A percentile compares a stretch with the other conserved stretches of the same genome.
phyloP scores from a whole-genome alignment of 352 stramenopile species.

The Peronospora farinosa region DNA sequence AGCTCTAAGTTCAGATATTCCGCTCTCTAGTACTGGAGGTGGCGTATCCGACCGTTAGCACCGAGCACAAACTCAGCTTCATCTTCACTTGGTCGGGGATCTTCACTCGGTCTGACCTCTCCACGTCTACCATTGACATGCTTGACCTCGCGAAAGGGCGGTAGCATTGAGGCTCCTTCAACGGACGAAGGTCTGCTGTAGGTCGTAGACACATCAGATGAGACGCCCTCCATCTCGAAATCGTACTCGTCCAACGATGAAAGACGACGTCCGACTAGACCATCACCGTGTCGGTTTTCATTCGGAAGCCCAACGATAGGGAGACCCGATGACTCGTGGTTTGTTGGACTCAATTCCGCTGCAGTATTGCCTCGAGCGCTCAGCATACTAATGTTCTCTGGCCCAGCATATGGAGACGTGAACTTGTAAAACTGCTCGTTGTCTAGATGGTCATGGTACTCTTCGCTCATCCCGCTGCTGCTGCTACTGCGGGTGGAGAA shows the following conservation, averaged over 20 bases:
- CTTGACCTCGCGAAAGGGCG: conserved; percentile 41
- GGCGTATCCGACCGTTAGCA: conserved; percentile 22
- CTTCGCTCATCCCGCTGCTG: conserved; percentile 34
- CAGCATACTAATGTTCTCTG: conserved; percentile 26
- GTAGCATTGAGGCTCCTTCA: conserved; percentile 29
- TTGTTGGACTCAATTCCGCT: conserved; percentile 24
- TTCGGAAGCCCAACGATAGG: conserved; percentile 29
- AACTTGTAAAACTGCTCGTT: conserved; percentile 45
- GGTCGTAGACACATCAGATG: conserved; percentile 35
- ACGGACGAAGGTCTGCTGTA: conserved; percentile 33
- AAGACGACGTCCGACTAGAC: conserved; percentile 37
- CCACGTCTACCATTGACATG: conserved; percentile 47
- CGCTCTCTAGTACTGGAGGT: conserved; percentile 20
- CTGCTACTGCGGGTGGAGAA: conserved; percentile 42
- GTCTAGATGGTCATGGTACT: conserved; percentile 31
- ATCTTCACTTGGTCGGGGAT: conserved; percentile 29
- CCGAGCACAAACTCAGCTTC: conserved; percentile 29
- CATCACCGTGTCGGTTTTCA: conserved; percentile 32
- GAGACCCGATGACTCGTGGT: conserved; percentile 21
- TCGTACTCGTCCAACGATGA: conserved; percentile 68
- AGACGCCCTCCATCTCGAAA: conserved; percentile 25
- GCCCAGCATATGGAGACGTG: conserved; percentile 33
- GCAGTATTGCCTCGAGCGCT: conserved; percentile 27
- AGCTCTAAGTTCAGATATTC: background rate
- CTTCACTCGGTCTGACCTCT: conserved; percentile 31